These are phyloP conservation scores for Chlorella sp. DNA, from an alignment of 139 green algal species.

Conservation along the genomic window DNA sequence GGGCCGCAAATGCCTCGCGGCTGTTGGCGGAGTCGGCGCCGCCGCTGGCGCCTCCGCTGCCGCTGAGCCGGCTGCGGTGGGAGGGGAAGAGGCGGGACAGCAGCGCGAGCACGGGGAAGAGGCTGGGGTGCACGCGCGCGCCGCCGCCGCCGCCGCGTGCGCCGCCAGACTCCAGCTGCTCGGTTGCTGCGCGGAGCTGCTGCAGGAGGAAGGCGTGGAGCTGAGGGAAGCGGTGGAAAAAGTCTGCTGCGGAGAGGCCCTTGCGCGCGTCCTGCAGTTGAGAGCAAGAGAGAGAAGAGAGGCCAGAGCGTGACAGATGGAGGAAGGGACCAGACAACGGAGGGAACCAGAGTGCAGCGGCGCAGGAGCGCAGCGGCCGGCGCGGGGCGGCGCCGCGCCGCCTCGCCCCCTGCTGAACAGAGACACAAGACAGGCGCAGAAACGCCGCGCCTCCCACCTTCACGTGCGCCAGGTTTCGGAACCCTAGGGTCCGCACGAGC, in stretches of 20 bases:
- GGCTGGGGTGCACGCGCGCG: constrained; percentile 61
- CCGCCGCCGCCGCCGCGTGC: not conserved
- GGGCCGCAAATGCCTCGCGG: constrained; percentile 63
- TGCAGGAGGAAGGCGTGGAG: constrained; percentile 82
- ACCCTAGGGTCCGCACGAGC: constrained; percentile 73
- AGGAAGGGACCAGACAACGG: too few relatives aligned
- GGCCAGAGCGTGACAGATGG: not conserved
- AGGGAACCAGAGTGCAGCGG: too few relatives aligned
- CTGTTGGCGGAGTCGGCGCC: constrained; percentile 27
- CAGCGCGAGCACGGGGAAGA: constrained; percentile 83
- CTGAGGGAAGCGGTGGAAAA: constrained; percentile 81
- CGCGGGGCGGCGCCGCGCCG: too few relatives aligned
- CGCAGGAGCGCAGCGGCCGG: too few relatives aligned
- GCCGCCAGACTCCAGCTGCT: constrained; percentile 22
- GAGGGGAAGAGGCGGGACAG: constrained; percentile 59
- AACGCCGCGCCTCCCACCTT: constrained; percentile 12
- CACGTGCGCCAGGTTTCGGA: constrained; percentile 70
- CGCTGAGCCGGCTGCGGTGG: constrained; percentile 9
- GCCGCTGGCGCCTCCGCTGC: constrained; percentile 2
- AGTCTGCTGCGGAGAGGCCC: constrained; percentile 72
- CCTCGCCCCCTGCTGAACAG: too few relatives aligned
- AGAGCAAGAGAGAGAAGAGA: too few relatives aligned
- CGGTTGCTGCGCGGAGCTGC: constrained; percentile 51
- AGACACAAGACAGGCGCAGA: too few relatives aligned
- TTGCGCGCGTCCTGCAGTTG: constrained; percentile 44